A percentile compares a stretch with the other conserved stretches of the same genome.
phyloP scores from a whole-genome alignment of 352 stramenopile genomes.

The Phytophthora chlamydospora region DNA sequence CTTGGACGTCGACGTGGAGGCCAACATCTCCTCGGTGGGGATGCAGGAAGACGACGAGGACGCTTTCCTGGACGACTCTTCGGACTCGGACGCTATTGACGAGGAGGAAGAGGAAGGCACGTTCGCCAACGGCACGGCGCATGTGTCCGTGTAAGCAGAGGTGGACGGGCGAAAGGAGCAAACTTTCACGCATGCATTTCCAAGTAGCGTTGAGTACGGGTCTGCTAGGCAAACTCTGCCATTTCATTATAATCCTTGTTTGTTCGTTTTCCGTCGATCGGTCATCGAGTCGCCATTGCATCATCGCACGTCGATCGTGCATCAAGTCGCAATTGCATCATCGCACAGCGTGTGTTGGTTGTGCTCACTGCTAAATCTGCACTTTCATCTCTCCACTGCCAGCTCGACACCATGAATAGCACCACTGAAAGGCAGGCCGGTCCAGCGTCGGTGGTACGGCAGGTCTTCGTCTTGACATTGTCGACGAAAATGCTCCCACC shows the following conservation, averaged over 20 bases:
- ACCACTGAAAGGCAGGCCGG: neutral
- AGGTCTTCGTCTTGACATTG: neutral
- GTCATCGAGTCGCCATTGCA: too few relatives aligned
- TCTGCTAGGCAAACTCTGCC: neutral
- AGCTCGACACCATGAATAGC: neutral
- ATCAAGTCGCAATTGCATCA: neutral
- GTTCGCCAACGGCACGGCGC: constrained; percentile 51
- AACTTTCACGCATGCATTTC: constrained; percentile 15
- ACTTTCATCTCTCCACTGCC: constrained; percentile 1
- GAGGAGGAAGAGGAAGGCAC: constrained; percentile 61
- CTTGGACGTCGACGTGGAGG: constrained; percentile 64
- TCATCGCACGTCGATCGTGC: too few relatives aligned
- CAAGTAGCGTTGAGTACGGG: constrained; percentile 14
- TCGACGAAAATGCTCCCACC: neutral
- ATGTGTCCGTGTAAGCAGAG: constrained; percentile 46
- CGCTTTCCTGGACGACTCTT: constrained; percentile 50
- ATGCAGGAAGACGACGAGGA: constrained; percentile 44
- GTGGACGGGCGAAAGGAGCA: neutral
- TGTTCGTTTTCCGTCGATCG: neutral
- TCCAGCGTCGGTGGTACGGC: too few relatives aligned
- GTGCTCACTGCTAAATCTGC: too few relatives aligned
- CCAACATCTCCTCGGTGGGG: constrained; percentile 31
- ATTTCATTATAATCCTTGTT: constrained; percentile 29
- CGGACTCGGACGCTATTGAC: constrained; percentile 54
- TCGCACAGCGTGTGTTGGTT: too few relatives aligned